phyloP scores from a whole-genome alignment of 352 stramenopile species.

The Phytophthora niederhauseri region DNA sequence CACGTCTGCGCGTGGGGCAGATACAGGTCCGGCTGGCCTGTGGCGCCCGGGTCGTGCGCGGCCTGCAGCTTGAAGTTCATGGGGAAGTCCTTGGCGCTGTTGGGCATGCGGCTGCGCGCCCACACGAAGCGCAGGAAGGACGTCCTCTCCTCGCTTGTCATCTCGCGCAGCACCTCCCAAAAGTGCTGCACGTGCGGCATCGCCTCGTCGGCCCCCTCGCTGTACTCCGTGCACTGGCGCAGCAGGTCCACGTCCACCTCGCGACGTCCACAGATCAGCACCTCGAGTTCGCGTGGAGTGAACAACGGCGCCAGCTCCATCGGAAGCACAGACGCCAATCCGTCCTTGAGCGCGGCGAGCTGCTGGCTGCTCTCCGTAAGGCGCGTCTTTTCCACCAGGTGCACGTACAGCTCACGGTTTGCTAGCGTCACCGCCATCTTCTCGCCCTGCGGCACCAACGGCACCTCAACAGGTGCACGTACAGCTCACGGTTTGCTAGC shows the following conservation, averaged over 20 bases:
- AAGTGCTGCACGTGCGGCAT: slow-evolving; percentile 94
- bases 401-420: slow-evolving; percentile 68
- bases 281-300: slow-evolving; percentile 95
- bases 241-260: slow-evolving; percentile 98
- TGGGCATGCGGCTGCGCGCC: slow-evolving; percentile 96
- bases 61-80: slow-evolving; percentile 95
- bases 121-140: slow-evolving; percentile 98
- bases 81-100: slow-evolving; percentile 97
- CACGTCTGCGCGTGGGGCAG: slow-evolving; percentile 99
- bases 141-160: slow-evolving; percentile 95
- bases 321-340: slow-evolving; percentile 95
- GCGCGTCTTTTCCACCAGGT: slow-evolving; percentile 70
- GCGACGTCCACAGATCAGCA: slow-evolving; percentile 95
- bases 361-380: slow-evolving; percentile 86
- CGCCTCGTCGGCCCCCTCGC: slow-evolving; percentile 91
- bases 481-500: slow-evolving; percentile 58
- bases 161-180: slow-evolving; percentile 97
- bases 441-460: slow-evolving; percentile 70
- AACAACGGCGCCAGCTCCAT: slow-evolving; percentile 97
- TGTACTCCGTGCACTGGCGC: slow-evolving; percentile 96
- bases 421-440: slow-evolving; percentile 66
- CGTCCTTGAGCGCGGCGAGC: slow-evolving; percentile 74
- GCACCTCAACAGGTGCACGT: slow-evolving; percentile 77
- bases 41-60: slow-evolving; percentile 79
- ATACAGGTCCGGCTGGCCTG: slow-evolving; percentile 87